Percentiles rank a stretch among this genome's conserved stretches.
These are phyloP conservation scores for Nakazawaea ernobii DNA, from an alignment of 805 yeast genomes.

Conservation along the genomic window DNA sequence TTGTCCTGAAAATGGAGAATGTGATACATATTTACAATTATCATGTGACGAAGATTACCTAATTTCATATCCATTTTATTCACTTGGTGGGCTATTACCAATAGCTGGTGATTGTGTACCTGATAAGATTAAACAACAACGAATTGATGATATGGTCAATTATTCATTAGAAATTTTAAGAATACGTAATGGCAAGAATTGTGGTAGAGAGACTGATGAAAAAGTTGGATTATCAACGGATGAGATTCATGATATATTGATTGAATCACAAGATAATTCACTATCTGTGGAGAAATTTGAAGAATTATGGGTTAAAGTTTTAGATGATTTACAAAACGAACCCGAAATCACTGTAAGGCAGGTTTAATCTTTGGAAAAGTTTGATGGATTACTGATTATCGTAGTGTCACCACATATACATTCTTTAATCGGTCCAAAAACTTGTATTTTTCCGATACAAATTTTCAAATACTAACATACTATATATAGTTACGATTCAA, in stretches of 20 bases:
- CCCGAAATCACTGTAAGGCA: constrained; percentile 77
- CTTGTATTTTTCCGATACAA: too few relatives aligned
- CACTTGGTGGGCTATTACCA: constrained; percentile 54
- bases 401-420: not conserved
- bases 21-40: constrained; percentile 53
- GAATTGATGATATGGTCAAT: constrained; percentile 57
- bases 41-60: constrained; percentile 69
- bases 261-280: constrained; percentile 38
- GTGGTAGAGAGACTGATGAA: constrained; percentile 43
- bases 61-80: constrained; percentile 45
- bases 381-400: not conserved
- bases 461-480: constrained; percentile 10
- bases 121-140: constrained; percentile 66
- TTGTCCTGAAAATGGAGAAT: constrained; percentile 80
- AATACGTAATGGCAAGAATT: constrained; percentile 59
- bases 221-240: constrained; percentile 45
- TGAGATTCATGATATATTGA: constrained; percentile 49
- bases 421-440: not conserved
- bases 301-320: constrained; percentile 66
- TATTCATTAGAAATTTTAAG: constrained; percentile 64
- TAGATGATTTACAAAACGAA: constrained; percentile 54
- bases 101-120: constrained; percentile 62
- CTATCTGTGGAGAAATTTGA: constrained; percentile 60
- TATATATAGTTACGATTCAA: constrained; percentile 18
- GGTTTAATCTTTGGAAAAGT: constrained; percentile 32